Percentiles rank a stretch among this genome's conserved stretches.
Conservation (phyloP, 208 protist genomes). For the Herpetomonas samuelpessoai region DNA sequence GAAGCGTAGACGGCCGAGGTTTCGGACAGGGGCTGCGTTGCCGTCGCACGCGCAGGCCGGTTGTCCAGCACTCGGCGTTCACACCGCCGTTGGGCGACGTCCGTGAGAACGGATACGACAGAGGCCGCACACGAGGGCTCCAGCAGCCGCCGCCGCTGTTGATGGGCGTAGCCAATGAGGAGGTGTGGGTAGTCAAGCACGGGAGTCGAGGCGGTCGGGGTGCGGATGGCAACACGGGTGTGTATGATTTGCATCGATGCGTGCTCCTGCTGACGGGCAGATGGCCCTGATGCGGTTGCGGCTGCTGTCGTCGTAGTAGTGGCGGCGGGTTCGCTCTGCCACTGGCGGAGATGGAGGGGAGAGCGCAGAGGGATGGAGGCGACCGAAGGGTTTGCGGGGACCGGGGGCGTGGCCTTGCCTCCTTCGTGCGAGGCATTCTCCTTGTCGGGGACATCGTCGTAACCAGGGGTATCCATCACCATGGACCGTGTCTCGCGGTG, state of each 20-base stretch:
- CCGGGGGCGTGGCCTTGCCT: background rate
- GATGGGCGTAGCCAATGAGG: constrained; percentile 13
- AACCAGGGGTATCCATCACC: no score
- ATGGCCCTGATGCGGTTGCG: background rate
- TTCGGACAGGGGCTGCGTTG: no score
- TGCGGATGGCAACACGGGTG: constrained; percentile 8
- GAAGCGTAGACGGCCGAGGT: background rate
- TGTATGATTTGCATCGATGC: background rate
- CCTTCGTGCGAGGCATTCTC: background rate
- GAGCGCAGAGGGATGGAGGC: no score
- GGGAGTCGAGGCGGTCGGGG: background rate
- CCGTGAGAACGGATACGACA: no score
- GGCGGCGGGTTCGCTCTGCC: background rate
- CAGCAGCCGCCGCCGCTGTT: background rate
- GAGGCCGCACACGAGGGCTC: no score
- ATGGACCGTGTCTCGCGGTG: no score
- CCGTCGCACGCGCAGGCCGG: no score
- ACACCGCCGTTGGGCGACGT: no score
- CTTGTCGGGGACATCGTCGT: no score
- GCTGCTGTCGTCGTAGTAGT: background rate
- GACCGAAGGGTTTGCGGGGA: no score
- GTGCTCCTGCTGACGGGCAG: background rate
- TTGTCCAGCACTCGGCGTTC: no score
- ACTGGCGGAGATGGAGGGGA: background rate
- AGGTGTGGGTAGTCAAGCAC: constrained; percentile 24